Conservation (phyloP, 2,329 filamentous ascomycete species). For the Penicillium brasilianum region DNA sequence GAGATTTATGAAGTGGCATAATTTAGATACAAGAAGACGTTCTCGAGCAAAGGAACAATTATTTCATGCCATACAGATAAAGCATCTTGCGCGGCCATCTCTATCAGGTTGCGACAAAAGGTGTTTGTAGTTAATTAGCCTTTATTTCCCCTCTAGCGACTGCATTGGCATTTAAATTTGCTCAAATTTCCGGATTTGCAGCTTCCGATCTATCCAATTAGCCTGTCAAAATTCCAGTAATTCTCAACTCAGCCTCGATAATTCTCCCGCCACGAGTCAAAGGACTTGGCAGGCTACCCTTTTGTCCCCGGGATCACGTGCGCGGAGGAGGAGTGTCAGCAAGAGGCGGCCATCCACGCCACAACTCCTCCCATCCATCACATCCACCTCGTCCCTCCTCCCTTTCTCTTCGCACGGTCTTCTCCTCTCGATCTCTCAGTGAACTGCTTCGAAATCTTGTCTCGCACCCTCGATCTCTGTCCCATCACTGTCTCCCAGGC, state of each 20-base stretch:
- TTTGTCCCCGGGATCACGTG: conserved; percentile 27
- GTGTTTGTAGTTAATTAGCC: conserved; percentile 7
- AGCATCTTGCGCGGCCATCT: not conserved
- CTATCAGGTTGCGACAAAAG: not conserved
- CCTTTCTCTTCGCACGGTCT: conserved; percentile 4
- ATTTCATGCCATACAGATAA: not conserved
- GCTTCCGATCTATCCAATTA: not conserved
- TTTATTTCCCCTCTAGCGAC: not conserved
- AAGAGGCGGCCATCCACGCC: conserved; percentile 6
- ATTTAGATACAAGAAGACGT: not conserved
- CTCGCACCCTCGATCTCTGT: not conserved
- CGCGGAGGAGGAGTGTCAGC: conserved; percentile 9
- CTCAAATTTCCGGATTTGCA: not conserved
- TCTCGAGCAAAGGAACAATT: not conserved
- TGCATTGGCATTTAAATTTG: not conserved
- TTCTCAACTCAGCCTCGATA: conserved; percentile 3
- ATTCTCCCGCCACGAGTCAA: not conserved
- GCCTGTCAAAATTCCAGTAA: not conserved
- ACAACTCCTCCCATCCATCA: conserved; percentile 4
- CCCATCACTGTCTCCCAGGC: conserved; percentile 2
- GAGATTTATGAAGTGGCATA: not conserved
- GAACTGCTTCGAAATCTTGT: not conserved
- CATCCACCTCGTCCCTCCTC: conserved; percentile 1
- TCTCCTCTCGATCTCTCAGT: conserved; percentile 5
- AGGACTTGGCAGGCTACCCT: conserved; percentile 2